These are phyloP conservation scores for Rosa hybrid DNA, from an alignment of 331 rosid species.

Conservation along the genomic window DNA sequence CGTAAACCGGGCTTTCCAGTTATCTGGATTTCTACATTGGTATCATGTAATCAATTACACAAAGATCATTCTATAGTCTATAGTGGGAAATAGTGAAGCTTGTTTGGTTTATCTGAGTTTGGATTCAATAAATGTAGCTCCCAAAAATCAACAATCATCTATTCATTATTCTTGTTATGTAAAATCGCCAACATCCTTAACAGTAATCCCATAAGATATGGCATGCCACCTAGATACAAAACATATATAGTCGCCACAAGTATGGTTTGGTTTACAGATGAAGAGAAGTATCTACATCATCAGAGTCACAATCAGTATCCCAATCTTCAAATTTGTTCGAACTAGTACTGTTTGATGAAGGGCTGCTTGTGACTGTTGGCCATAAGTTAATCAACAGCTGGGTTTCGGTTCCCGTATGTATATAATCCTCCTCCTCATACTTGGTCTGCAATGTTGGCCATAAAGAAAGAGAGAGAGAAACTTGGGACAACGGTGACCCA, in stretches of 20 bases:
- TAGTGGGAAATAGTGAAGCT: background rate
- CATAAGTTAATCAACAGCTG: conserved; percentile 34
- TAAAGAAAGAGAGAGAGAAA: conserved; percentile 46
- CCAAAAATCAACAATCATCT: background rate
- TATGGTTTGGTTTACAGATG: conserved; percentile 51
- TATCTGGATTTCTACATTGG: background rate
- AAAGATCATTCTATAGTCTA: background rate
- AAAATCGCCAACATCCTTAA: background rate
- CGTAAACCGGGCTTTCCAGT: background rate
- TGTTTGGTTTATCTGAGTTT: background rate
- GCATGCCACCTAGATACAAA: background rate
- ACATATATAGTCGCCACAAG: background rate
- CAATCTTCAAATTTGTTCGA: conserved; percentile 36
- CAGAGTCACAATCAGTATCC: conserved; percentile 41
- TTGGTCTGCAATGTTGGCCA: conserved; percentile 48
- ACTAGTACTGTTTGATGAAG: conserved; percentile 17
- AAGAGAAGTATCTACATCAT: conserved; percentile 83
- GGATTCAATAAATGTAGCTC: background rate
- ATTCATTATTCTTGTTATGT: background rate
- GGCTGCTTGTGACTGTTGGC: conserved; percentile 5
- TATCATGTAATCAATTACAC: background rate
- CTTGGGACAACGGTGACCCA: conserved; percentile 27
- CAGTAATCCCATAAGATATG: background rate
- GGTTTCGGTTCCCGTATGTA: conserved; percentile 5
- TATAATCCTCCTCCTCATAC: conserved; percentile 8